Base-by-base conservation (phyloP, 768 basidiomycete genomes). In the Lentinus brumalis region DNA sequence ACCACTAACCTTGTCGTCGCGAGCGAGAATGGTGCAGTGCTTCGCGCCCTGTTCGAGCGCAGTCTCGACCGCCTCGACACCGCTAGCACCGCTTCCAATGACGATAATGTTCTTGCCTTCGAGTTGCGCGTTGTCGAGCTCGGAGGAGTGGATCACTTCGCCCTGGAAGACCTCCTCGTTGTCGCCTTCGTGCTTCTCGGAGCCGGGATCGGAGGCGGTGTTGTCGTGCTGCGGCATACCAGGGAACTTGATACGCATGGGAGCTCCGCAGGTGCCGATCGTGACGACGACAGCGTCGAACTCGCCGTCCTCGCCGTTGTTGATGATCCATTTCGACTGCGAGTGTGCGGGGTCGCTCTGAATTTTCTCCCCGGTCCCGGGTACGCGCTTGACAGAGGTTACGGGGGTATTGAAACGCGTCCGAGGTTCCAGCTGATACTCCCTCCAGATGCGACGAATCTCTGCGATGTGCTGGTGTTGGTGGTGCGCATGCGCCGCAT, bases 1-100 rank as follows among this genome's bases (percentile, higher is more conserved):
- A 29, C 18, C 9, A 16, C 64, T 40, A 54, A 66, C 69, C 66
- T 69, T 75, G 62, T 81, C 81, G n/a, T 79, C 72, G 8, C 80
- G 65, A 1, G 78, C 78, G 35, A 81, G 60, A 68, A 83, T 76
- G 1, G 74, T 67, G 7, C 73, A 72, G 15, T 50, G 44, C 50
- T 64, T 62, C 0, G 78, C 79, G 10, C 76, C 71, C 50, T 73
- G 67, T 16, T 58, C 32, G 2, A 79, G 67, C 7, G 77, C 74
- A 0, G 77, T 71, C 61, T 79, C 76, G 16, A 76, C 78, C 2
- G 77, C 74, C 59, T 84, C 81, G 29, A 83, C 82, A 2, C 80
- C 82, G 44, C 78, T 83, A 0, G 86, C 86, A 0, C 85, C 85
- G 42, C 82, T 79, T 0, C 82, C 81, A 39, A 83, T 74, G 3